A percentile compares a stretch with the other conserved stretches of the same genome.
These are phyloP conservation scores for Endocalyx cinctus DNA, from an alignment of 2,329 filamentous ascomycete genomes.

Conservation along the genomic window DNA sequence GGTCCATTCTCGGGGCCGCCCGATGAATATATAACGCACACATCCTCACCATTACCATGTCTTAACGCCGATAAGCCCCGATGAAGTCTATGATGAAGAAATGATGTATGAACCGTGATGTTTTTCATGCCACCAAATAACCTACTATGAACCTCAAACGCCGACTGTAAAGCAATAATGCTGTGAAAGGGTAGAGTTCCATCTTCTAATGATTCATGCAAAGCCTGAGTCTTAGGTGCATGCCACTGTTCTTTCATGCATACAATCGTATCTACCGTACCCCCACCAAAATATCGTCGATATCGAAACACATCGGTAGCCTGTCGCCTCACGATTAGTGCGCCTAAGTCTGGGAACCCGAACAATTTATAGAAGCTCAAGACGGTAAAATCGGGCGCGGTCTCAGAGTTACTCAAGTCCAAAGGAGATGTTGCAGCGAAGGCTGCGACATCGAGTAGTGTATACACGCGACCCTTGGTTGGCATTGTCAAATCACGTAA, in stretches of 20 bases:
- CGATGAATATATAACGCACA: conserved; percentile 63
- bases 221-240: conserved; percentile 62
- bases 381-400: conserved; percentile 77
- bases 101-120: conserved; percentile 67
- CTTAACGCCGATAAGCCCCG: conserved; percentile 52
- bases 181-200: conserved; percentile 87
- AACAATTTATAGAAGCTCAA: conserved; percentile 98
- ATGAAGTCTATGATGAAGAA: conserved; percentile 57
- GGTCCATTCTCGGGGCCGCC: conserved; percentile 55
- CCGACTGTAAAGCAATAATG: conserved; percentile 76
- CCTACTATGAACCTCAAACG: conserved; percentile 62
- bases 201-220: conserved; percentile 85
- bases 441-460: conserved; percentile 79
- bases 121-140: conserved; percentile 68
- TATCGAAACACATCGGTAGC: conserved; percentile 59
- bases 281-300: conserved; percentile 85
- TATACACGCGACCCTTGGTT: conserved; percentile 51
- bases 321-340: conserved; percentile 72
- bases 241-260: conserved; percentile 79
- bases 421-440: conserved; percentile 72
- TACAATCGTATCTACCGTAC: conserved; percentile 87
- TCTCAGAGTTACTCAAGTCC: conserved; percentile 57
- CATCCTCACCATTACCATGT: conserved; percentile 63
- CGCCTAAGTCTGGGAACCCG: conserved; percentile 88
- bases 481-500: conserved; percentile 33